A percentile compares a stretch with the other conserved stretches of the same genome.
Evolutionary conservation across 306 rosid genomes (phyloP).

Genomic region (Castanea mollissima): DNA sequence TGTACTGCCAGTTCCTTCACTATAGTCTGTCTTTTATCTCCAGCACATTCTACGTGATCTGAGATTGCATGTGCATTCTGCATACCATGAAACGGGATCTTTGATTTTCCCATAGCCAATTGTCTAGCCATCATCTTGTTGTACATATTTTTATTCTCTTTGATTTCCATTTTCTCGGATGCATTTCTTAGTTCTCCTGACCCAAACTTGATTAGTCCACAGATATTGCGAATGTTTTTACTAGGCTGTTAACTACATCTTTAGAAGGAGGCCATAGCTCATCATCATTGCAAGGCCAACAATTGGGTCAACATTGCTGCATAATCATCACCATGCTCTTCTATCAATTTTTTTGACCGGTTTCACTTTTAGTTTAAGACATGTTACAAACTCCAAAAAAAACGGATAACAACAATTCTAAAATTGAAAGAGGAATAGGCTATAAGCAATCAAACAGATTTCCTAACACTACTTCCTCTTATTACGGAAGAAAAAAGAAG

Average conservation of each 20-base stretch:
- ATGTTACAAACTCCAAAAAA: neutral
- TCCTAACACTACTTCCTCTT: neutral
- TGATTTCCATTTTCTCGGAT: slow-evolving; percentile 43
- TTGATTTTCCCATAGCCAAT: slow-evolving; percentile 35
- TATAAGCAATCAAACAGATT: slow-evolving; percentile 39
- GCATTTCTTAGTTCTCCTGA: slow-evolving; percentile 32
- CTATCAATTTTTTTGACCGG: neutral
- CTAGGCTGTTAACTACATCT: slow-evolving; percentile 42
- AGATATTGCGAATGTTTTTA: slow-evolving; percentile 40
- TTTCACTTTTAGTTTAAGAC: neutral
- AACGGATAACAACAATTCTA: neutral
- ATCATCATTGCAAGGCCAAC: slow-evolving; percentile 61
- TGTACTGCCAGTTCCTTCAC: too few relatives aligned
- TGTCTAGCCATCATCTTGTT: slow-evolving; percentile 33
- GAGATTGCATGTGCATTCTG: slow-evolving; percentile 35
- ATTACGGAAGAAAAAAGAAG: neutral
- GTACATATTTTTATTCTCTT: slow-evolving; percentile 40
- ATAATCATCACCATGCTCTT: slow-evolving; percentile 41
- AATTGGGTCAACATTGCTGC: slow-evolving; percentile 75
- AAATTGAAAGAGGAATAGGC: neutral
- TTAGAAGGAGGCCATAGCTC: slow-evolving; percentile 71
- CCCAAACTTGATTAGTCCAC: slow-evolving; percentile 32
- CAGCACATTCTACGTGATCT: slow-evolving; percentile 14
- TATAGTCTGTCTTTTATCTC: too few relatives aligned
- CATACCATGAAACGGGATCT: slow-evolving; percentile 38